Conservation (phyloP, 371 early-diverging fungal species). For the Mortierella sp. region DNA sequence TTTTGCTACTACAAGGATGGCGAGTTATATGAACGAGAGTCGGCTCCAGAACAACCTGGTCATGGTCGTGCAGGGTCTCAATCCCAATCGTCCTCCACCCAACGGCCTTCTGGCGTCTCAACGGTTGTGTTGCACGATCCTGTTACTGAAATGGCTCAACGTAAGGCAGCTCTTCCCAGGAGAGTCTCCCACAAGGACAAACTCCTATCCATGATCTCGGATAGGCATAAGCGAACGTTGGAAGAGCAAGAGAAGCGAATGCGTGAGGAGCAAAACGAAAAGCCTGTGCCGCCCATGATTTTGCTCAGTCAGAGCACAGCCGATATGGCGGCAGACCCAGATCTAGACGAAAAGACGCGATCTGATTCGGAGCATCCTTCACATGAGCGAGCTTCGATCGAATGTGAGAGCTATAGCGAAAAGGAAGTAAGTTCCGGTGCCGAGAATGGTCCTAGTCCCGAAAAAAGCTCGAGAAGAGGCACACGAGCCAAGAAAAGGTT, state of each 20-base stretch:
- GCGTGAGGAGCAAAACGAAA: slow-evolving; percentile 30
- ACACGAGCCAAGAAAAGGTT: slow-evolving; percentile 8
- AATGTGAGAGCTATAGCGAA: slow-evolving; percentile 7
- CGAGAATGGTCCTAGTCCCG: no score
- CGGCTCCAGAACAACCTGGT: background rate
- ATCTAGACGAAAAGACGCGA: slow-evolving; percentile 10
- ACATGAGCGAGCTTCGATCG: background rate
- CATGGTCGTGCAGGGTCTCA: slow-evolving; percentile 6
- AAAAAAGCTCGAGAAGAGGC: no score
- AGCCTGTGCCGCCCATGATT: slow-evolving; percentile 47
- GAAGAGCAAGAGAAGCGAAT: slow-evolving; percentile 36
- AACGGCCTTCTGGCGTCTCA: slow-evolving; percentile 31
- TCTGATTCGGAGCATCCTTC: background rate
- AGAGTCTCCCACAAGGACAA: slow-evolving; percentile 43
- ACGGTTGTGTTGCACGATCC: slow-evolving; percentile 47
- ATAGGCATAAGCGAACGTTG: slow-evolving; percentile 38
- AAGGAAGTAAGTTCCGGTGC: background rate
- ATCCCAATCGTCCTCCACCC: slow-evolving; percentile 9
- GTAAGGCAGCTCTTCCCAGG: slow-evolving; percentile 24
- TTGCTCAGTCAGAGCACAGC: slow-evolving; percentile 45
- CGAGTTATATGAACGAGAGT: slow-evolving; percentile 36
- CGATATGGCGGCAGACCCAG: slow-evolving; percentile 8
- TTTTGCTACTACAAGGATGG: slow-evolving; percentile 45
- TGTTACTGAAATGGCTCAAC: slow-evolving; percentile 33
- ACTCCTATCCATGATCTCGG: slow-evolving; percentile 44